phyloP scores from a whole-genome alignment of 2,329 filamentous ascomycete species.

The Penicillium olsonii region DNA sequence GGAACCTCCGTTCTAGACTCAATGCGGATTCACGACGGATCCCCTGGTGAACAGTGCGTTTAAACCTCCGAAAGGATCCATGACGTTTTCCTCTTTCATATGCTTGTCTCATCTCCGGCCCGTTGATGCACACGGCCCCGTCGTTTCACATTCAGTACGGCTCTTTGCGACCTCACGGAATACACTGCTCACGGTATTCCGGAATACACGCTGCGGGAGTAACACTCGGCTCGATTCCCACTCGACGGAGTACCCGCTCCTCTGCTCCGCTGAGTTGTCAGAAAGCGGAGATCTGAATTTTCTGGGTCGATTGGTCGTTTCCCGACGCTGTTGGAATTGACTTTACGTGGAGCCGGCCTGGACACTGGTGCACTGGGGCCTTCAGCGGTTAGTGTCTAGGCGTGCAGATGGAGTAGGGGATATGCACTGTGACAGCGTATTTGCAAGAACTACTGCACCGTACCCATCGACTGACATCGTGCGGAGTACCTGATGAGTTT shows the following conservation, averaged over 20 bases:
- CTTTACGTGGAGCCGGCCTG: not conserved
- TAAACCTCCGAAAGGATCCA: slow-evolving; percentile 1
- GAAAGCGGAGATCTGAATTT: slow-evolving; percentile 21
- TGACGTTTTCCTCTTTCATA: not conserved
- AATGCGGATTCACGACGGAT: not conserved
- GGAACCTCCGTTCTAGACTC: not conserved
- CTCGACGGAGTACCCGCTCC: too few species aligned
- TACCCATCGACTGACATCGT: not conserved
- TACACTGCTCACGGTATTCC: too few species aligned
- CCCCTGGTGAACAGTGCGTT: not conserved
- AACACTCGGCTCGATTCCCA: too few species aligned
- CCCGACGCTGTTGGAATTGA: not conserved
- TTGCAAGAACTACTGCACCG: not conserved
- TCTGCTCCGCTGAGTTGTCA: slow-evolving; percentile 8
- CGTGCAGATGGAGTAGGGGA: not conserved
- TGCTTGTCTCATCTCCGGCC: slow-evolving; percentile 13
- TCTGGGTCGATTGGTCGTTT: not conserved
- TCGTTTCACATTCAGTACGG: slow-evolving; percentile 32
- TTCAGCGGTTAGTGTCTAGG: not conserved
- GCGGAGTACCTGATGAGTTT: too few species aligned
- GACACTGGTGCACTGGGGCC: not conserved
- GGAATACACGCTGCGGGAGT: too few species aligned
- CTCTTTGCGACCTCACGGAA: too few species aligned
- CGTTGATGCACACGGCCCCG: slow-evolving; percentile 29
- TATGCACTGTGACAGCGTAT: not conserved